phyloP scores from a whole-genome alignment of 129 eudicot genomes.

The Flaveria trinervia region DNA sequence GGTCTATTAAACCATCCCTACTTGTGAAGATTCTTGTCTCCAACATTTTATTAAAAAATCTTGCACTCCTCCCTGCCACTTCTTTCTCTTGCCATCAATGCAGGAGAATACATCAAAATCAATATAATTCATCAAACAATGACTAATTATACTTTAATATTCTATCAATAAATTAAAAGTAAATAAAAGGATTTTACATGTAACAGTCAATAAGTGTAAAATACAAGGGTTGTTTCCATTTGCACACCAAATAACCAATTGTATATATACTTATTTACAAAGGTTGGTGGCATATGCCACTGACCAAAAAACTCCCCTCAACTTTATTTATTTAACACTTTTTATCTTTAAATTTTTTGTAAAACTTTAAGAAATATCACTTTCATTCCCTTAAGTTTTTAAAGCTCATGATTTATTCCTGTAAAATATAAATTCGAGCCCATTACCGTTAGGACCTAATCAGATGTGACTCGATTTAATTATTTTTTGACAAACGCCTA shows the following conservation, averaged over 20 bases:
- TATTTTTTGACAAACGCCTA: too few species aligned
- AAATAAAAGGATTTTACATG: conserved; percentile 8
- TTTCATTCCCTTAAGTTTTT: too few species aligned
- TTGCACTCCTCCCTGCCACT: conserved; percentile 27
- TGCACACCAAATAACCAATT: conserved; percentile 19
- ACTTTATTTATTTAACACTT: too few species aligned
- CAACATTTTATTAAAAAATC: conserved; percentile 23
- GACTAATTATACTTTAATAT: conserved; percentile 18
- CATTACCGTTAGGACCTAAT: too few species aligned
- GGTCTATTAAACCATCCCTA: conserved; percentile 25
- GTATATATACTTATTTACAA: too few species aligned
- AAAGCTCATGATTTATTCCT: too few species aligned
- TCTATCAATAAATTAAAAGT: background rate
- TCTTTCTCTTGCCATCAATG: conserved; percentile 35
- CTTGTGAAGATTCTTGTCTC: conserved; percentile 33
- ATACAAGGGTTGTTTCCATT: background rate
- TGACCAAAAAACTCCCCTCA: too few species aligned
- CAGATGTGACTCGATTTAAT: too few species aligned
- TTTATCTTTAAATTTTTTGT: too few species aligned
- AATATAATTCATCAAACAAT: conserved; percentile 3
- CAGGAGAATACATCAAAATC: conserved; percentile 24
- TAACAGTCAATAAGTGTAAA: background rate
- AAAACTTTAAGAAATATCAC: too few species aligned
- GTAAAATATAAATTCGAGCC: too few species aligned
- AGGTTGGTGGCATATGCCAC: too few species aligned